Conservation (phyloP, 1,284 basidiomycete genomes). For the Earliella scabrosa region DNA sequence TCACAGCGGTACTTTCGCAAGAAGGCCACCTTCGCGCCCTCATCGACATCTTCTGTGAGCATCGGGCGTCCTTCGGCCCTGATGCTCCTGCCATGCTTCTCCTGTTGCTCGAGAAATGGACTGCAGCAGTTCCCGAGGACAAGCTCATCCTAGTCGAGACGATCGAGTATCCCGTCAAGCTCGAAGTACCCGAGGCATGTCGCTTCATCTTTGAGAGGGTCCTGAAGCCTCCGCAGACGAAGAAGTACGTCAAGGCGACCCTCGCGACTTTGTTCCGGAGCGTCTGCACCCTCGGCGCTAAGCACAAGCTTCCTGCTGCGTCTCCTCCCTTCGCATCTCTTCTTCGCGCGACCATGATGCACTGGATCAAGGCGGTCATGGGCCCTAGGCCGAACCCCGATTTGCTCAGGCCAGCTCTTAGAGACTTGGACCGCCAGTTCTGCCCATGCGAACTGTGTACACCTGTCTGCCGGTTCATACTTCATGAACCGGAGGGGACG, state of each 20-base stretch:
- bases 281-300: not conserved
- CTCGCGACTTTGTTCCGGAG: not conserved
- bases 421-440: not conserved
- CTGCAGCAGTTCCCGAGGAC: not conserved
- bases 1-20: not conserved
- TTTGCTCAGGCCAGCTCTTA: not conserved
- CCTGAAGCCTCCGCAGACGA: not conserved
- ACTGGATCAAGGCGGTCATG: not conserved
- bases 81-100: not conserved
- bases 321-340: not conserved
- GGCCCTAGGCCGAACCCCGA: not conserved
- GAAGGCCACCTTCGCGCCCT: not conserved
- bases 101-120: not conserved
- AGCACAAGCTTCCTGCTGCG: not conserved
- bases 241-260: not conserved
- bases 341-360: not conserved
- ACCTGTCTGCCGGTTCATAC: not conserved
- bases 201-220: not conserved
- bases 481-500: not conserved
- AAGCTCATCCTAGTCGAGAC: not conserved
- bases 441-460: not conserved
- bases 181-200: not conserved
- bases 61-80: not conserved
- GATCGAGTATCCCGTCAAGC: not conserved
- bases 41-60: not conserved